Evolutionary conservation across 2,329 filamentous ascomycete genomes (phyloP), one percentile per base, ranked within the genome.

Genomic region (Cadophora gregata): DNA sequence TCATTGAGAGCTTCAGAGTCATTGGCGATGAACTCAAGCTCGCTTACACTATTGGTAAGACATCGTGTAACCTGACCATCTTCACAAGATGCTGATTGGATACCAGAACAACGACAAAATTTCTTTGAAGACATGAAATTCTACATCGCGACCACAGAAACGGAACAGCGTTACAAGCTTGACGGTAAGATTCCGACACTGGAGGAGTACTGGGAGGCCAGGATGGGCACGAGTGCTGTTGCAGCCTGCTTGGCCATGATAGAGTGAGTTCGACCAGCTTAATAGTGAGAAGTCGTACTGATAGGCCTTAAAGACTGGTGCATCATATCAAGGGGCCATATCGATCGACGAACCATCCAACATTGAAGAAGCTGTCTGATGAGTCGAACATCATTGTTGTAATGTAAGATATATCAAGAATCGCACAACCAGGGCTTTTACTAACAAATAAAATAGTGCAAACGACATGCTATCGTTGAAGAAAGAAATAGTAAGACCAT

Each of bases 201-300:
- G 1, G 63, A 71, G 19, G 67, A 74, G 31, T 75, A 72, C 62
- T 72, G 70, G 74, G 24, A 29, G 16, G 66, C 66, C 48, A 66
- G 74, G 24, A 65, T 74, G 47, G 73, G 74, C n/a, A 71, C 72
- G 4, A 75, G 71, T 66, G 71, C 70, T 27, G 71, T 73, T 29
- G 70, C 67, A 36, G 66, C 71, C 38, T 58, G 56, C 47, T 53
- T 69, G 2, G 72, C 71, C 1, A 55, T 63, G 24, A 66, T 62
- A 31, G 74, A 75, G 67, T 74, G 69, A 64, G 69, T 68, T 27
- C n/a, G 42, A 33, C 8, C 8, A 24, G n/a, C 19, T 9, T 45
- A 6, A 9, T 5, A 48, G 21, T 29, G 19, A 3, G 25, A 21
- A 29, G 12, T 25, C 4, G 31, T 27, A 24, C 63, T 65, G 12